phyloP scores from a whole-genome alignment of 108 stramenopile genomes.

The Cyclotella distinguenda region DNA sequence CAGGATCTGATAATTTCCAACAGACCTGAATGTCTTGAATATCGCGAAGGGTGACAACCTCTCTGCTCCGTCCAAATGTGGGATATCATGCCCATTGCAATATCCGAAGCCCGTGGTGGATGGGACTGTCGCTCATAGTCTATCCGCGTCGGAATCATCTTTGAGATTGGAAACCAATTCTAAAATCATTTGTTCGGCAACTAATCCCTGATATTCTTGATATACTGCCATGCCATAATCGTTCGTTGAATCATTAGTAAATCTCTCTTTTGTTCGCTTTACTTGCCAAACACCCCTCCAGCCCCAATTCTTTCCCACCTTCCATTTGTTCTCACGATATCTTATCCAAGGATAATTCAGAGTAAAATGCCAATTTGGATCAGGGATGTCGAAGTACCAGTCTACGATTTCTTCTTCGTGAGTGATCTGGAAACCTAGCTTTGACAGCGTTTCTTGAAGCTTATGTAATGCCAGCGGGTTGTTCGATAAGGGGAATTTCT shows the following conservation, averaged over 20 bases:
- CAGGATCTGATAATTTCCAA: slow-evolving; percentile 14
- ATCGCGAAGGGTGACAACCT: slow-evolving; percentile 35
- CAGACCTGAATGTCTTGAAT: slow-evolving; percentile 28
- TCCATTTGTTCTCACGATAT: slow-evolving; percentile 41
- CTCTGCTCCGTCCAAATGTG: slow-evolving; percentile 30
- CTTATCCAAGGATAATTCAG: slow-evolving; percentile 39
- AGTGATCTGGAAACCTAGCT: slow-evolving; percentile 26
- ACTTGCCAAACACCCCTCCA: slow-evolving; percentile 48
- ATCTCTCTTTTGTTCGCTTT: slow-evolving; percentile 14
- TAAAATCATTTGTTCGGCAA: slow-evolving; percentile 28
- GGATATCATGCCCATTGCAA: slow-evolving; percentile 23
- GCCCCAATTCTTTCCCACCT: slow-evolving; percentile 23
- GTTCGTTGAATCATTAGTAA: not conserved
- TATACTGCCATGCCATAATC: slow-evolving; percentile 31
- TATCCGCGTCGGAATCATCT: not conserved
- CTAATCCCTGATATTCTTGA: slow-evolving; percentile 40
- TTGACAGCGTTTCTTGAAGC: slow-evolving; percentile 14
- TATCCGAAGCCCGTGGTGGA: not conserved
- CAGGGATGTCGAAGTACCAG: slow-evolving; percentile 46
- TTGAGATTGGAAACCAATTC: slow-evolving; percentile 22
- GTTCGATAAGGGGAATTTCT: slow-evolving; percentile 39
- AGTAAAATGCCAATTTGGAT: slow-evolving; percentile 35
- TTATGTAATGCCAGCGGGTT: slow-evolving; percentile 4
- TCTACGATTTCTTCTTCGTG: slow-evolving; percentile 37
- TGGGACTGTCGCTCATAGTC: not conserved